Evolutionary conservation across 805 yeast species (phyloP).

Genomic region (Torulaspora franciscae): DNA sequence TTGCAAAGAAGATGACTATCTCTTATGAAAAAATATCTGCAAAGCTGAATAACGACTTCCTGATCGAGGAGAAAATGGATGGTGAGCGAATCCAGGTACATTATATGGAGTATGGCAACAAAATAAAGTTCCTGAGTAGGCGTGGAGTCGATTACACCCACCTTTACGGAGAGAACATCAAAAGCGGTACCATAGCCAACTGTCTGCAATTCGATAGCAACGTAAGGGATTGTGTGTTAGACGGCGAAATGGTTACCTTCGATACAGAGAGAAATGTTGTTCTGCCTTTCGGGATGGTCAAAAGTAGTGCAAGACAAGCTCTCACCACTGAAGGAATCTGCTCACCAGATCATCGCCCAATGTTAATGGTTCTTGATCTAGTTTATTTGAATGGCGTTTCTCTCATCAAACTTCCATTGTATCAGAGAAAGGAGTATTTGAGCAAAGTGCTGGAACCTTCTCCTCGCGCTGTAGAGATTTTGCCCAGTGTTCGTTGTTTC

Average conservation of each 20-base stretch:
- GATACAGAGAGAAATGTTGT: slow-evolving; percentile 53
- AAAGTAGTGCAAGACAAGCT: slow-evolving; percentile 59
- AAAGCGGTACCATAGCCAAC: slow-evolving; percentile 52
- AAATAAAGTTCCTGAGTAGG: slow-evolving; percentile 45
- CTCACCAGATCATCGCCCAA: slow-evolving; percentile 45
- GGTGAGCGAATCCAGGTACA: slow-evolving; percentile 88
- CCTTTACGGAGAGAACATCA: slow-evolving; percentile 54
- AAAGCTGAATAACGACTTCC: slow-evolving; percentile 46
- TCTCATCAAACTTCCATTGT: slow-evolving; percentile 50
- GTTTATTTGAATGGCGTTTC: slow-evolving; percentile 63
- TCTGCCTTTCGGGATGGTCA: slow-evolving; percentile 77
- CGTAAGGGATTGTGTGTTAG: slow-evolving; percentile 47
- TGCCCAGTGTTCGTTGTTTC: slow-evolving; percentile 39
- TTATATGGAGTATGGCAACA: slow-evolving; percentile 43
- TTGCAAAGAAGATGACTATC: slow-evolving; percentile 52
- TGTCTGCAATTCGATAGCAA: slow-evolving; percentile 39
- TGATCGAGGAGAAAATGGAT: slow-evolving; percentile 86
- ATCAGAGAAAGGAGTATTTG: slow-evolving; percentile 52
- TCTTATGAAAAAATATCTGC: slow-evolving; percentile 49
- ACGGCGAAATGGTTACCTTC: slow-evolving; percentile 93
- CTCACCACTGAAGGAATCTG: slow-evolving; percentile 40
- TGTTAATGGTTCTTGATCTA: slow-evolving; percentile 67
- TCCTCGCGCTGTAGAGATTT: slow-evolving; percentile 47
- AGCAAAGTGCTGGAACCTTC: slow-evolving; percentile 40
- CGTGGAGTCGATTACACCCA: slow-evolving; percentile 68